phyloP scores from a whole-genome alignment of 768 basidiomycete genomes.

The Clitopilus hobsonii region DNA sequence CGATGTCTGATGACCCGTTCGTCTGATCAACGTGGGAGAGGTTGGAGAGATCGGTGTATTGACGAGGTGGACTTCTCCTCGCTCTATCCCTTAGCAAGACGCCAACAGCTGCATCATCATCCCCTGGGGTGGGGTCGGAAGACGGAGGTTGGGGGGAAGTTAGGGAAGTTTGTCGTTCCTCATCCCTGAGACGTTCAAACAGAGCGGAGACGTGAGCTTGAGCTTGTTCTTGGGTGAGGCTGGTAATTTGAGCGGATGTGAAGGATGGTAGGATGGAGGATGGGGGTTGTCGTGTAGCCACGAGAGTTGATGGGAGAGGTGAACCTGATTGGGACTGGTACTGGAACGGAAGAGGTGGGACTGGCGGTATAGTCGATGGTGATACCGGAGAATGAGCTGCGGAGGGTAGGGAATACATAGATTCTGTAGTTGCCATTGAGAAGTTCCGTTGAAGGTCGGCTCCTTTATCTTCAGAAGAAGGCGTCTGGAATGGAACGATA shows the following conservation, averaged over 20 bases:
- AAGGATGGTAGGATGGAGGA: too few species aligned
- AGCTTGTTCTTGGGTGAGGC: too few species aligned
- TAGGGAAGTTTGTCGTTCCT: too few species aligned
- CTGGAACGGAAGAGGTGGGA: background rate
- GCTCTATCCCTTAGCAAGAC: background rate
- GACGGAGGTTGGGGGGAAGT: background rate
- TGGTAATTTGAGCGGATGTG: too few species aligned
- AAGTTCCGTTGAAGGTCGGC: background rate
- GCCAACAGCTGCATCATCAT: background rate
- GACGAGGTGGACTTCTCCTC: background rate
- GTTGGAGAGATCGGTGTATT: background rate
- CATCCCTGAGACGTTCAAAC: too few species aligned
- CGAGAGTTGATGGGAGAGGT: background rate
- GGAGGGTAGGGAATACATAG: background rate
- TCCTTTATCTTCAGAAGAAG: background rate
- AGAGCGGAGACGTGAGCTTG: too few species aligned
- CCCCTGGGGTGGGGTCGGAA: background rate
- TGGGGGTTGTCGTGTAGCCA: too few species aligned
- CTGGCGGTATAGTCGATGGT: background rate
- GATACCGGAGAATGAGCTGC: background rate
- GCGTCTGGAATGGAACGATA: background rate
- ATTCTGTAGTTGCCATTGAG: background rate
- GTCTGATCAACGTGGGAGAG: too few species aligned
- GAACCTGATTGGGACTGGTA: background rate
- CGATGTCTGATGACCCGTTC: background rate